Evolutionary conservation across 352 stramenopile genomes (phyloP).

Genomic region (Phytophthora ramorum): DNA sequence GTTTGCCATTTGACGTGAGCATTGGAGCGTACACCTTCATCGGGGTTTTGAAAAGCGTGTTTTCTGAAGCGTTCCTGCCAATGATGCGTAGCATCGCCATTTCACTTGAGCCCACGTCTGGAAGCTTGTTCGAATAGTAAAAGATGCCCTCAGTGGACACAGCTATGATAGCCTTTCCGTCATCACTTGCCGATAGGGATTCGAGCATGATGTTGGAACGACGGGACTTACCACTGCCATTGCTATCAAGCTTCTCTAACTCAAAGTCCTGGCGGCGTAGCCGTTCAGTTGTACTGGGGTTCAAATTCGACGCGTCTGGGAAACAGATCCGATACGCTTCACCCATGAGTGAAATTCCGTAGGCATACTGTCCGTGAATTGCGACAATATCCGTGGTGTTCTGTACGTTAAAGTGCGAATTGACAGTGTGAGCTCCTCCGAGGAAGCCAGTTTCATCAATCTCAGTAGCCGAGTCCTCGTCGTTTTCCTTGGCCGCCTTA

Average conservation of each 20-base stretch:
- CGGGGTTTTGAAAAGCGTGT: conserved; percentile 66
- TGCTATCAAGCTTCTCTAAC: conserved; percentile 68
- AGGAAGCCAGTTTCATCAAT: conserved; percentile 29
- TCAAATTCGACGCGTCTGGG: conserved; percentile 37
- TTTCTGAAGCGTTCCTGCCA: conserved; percentile 70
- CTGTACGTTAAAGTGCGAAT: conserved; percentile 61
- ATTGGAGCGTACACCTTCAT: conserved; percentile 78
- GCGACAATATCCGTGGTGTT: conserved; percentile 66
- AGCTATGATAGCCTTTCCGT: conserved; percentile 63
- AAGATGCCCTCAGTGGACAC: conserved; percentile 78
- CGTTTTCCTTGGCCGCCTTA: conserved; percentile 14
- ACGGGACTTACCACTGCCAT: conserved; percentile 66
- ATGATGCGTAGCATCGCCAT: conserved; percentile 57
- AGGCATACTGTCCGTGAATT: conserved; percentile 68
- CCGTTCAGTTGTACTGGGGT: conserved; percentile 19
- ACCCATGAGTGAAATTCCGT: conserved; percentile 71
- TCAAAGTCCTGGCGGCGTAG: conserved; percentile 63
- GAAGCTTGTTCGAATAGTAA: conserved; percentile 70
- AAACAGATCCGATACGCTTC: conserved; percentile 70
- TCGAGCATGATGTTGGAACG: conserved; percentile 76
- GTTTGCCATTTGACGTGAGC: conserved; percentile 15
- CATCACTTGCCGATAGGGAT: conserved; percentile 69
- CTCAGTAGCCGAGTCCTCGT: conserved; percentile 33
- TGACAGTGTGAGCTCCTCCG: conserved; percentile 45
- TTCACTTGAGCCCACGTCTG: conserved; percentile 31